Evolutionary conservation across 192 early-diverging fungal species (phyloP).

Genomic region (Coemansia sp.): DNA sequence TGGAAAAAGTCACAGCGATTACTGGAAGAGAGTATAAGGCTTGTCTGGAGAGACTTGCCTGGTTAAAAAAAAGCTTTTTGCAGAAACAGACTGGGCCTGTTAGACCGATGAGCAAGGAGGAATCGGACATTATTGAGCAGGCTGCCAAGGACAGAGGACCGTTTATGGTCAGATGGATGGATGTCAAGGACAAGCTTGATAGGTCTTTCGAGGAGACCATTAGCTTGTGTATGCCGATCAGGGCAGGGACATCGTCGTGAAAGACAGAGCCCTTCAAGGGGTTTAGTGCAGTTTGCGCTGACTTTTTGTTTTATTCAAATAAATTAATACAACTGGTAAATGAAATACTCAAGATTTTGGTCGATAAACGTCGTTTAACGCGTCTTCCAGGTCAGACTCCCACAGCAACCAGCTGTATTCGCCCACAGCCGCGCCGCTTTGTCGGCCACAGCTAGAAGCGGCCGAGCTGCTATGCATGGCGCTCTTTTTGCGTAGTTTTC

Average conservation of each 20-base stretch:
- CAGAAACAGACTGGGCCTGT: too few species aligned
- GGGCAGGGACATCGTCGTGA: too few species aligned
- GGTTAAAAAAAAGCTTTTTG: neutral
- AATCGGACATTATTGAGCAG: slow-evolving; percentile 1
- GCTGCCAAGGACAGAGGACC: slow-evolving; percentile 4
- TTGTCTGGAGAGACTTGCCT: neutral
- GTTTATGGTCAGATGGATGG: slow-evolving; percentile 9
- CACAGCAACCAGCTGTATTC: slow-evolving; percentile 41
- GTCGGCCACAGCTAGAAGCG: neutral
- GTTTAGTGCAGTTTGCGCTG: too few species aligned
- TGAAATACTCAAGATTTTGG: neutral
- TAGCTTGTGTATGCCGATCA: too few species aligned
- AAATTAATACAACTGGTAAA: neutral
- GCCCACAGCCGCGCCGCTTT: slow-evolving; percentile 7
- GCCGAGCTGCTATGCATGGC: neutral
- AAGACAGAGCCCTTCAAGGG: too few species aligned
- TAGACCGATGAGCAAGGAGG: slow-evolving; percentile 2
- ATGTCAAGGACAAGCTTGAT: slow-evolving; percentile 14
- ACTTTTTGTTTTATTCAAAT: slow-evolving; percentile 6
- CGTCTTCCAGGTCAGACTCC: slow-evolving; percentile 52
- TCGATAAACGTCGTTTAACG: slow-evolving; percentile 28
- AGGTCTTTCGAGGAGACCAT: slow-evolving; percentile 6
- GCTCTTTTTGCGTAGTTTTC: neutral
- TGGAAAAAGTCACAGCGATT: neutral
- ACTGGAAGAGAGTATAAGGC: neutral